phyloP scores from a whole-genome alignment of 106 monocot species.

The Phalaenopsis aphrodite region DNA sequence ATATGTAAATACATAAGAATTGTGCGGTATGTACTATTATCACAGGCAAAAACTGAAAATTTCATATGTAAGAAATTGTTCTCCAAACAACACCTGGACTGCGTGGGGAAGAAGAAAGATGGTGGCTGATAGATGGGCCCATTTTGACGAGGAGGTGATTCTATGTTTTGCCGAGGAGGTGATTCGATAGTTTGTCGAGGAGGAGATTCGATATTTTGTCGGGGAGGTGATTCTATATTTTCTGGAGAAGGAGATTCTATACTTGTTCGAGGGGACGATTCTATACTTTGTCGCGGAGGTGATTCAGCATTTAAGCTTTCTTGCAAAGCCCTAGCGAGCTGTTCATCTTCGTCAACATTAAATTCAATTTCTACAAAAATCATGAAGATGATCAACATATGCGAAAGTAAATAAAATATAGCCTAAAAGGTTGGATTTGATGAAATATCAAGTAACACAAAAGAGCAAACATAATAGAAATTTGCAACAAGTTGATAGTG shows the following conservation, averaged over 20 bases:
- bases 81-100: slow-evolving; percentile 40
- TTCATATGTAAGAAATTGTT: not conserved
- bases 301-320: slow-evolving; percentile 72
- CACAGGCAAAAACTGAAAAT: not conserved
- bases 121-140: slow-evolving; percentile 34
- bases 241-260: slow-evolving; percentile 41
- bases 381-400: not conserved
- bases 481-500: not conserved
- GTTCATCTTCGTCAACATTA: slow-evolving; percentile 74
- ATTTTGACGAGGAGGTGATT: slow-evolving; percentile 55
- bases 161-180: slow-evolving; percentile 37
- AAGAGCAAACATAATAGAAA: not conserved
- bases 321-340: slow-evolving; percentile 79
- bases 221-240: slow-evolving; percentile 47
- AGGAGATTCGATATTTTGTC: not conserved
- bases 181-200: slow-evolving; percentile 32
- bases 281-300: slow-evolving; percentile 36
- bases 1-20: no score
- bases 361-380: slow-evolving; percentile 34
- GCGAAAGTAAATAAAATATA: not conserved
- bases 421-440: not conserved
- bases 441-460: not conserved
- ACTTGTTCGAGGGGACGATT: slow-evolving; percentile 45
- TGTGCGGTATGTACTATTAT: not conserved
- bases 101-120: slow-evolving; percentile 34